Conservation (phyloP, 768 basidiomycete genomes). For the Pholiota microspora region DNA sequence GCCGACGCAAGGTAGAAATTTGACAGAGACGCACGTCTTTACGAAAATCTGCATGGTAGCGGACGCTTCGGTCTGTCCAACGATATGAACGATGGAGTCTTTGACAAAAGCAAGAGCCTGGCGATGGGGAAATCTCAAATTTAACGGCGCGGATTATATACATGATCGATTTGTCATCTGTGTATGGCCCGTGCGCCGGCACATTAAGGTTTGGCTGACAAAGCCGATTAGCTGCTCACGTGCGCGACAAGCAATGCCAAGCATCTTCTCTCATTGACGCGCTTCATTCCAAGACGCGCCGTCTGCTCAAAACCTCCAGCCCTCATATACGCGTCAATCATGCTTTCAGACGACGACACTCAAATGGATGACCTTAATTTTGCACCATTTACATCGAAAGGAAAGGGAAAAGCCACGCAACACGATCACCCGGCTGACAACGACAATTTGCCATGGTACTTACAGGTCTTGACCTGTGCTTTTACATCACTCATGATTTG, state of each 20-base stretch:
- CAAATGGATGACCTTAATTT: slow-evolving; percentile 49
- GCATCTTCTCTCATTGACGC: slow-evolving; percentile 13
- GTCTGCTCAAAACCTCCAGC: neutral
- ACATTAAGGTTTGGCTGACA: slow-evolving; percentile 29
- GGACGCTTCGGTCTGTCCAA: slow-evolving; percentile 88
- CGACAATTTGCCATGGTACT: slow-evolving; percentile 85
- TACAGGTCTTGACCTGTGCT: slow-evolving; percentile 1
- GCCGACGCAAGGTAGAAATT: neutral
- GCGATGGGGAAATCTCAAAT: slow-evolving; percentile 14
- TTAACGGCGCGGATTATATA: slow-evolving; percentile 23
- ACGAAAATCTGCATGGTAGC: slow-evolving; percentile 96
- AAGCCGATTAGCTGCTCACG: slow-evolving; percentile 8
- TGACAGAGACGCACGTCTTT: slow-evolving; percentile 70
- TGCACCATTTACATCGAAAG: slow-evolving; percentile 44
- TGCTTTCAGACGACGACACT: slow-evolving; percentile 60
- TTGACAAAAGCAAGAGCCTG: slow-evolving; percentile 78
- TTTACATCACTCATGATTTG: neutral
- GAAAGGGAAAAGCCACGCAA: slow-evolving; percentile 66
- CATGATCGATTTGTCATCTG: slow-evolving; percentile 35
- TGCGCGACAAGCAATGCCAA: slow-evolving; percentile 20
- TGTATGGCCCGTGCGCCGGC: slow-evolving; percentile 40
- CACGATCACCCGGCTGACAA: slow-evolving; percentile 38
- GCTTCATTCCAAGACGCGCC: slow-evolving; percentile 3
- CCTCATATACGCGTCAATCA: slow-evolving; percentile 24
- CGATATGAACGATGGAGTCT: slow-evolving; percentile 87